These are phyloP conservation scores for Kodamaea jinghongensis DNA, from an alignment of 805 yeast genomes.

Conservation along the genomic window DNA sequence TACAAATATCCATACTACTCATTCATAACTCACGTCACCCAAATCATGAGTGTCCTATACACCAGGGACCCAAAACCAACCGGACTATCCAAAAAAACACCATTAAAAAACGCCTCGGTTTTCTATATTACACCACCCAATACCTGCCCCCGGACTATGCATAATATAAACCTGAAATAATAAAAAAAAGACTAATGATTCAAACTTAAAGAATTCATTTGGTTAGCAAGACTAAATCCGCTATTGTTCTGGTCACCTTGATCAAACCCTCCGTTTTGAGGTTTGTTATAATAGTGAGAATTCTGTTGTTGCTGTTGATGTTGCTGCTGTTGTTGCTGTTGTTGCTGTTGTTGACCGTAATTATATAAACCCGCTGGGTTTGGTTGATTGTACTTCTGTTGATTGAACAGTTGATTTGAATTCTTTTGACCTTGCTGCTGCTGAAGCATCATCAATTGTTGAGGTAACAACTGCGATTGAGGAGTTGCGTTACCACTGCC, in stretches of 20 bases:
- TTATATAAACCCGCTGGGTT: constrained; percentile 26
- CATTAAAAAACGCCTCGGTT: neutral
- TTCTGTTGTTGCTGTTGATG: constrained; percentile 1
- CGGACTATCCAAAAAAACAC: no score
- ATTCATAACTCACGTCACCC: no score
- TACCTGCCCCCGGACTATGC: constrained; percentile 2
- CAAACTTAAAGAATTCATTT: constrained; percentile 35
- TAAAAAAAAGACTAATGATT: constrained; percentile 2
- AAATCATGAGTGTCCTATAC: no score
- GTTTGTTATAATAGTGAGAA: neutral
- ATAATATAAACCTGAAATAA: constrained; percentile 5
- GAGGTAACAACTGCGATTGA: constrained; percentile 19
- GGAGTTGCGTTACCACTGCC: constrained; percentile 19
- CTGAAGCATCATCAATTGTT: constrained; percentile 22
- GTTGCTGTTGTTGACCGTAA: constrained; percentile 13
- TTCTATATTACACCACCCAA: constrained; percentile 6
- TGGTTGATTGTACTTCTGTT: constrained; percentile 18
- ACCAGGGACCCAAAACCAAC: no score
- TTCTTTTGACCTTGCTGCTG: constrained; percentile 15
- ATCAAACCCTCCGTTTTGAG: no score
- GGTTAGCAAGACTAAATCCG: constrained; percentile 22
- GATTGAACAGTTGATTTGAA: constrained; percentile 14
- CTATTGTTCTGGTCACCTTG: no score
- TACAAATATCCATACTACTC: no score
- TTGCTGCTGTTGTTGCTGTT: constrained; percentile 12